Evolutionary conservation across 352 stramenopile genomes (phyloP), one percentile per base, ranked within the genome.

Genomic region (Discostella stelligera): DNA sequence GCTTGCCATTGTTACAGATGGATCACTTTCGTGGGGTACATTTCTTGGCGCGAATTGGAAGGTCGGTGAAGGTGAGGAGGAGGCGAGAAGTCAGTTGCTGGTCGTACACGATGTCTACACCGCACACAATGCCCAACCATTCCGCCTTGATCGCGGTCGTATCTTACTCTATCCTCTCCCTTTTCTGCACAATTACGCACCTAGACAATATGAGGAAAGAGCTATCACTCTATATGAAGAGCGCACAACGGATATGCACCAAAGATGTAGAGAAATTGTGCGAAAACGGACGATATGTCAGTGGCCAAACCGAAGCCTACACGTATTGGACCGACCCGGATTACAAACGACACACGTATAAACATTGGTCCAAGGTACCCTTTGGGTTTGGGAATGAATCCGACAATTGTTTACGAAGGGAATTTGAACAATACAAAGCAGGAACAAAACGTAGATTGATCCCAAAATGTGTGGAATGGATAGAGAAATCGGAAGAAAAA

Each of bases 401-500:
- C 14, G 71, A 78, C 59, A 27, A 60, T 6, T 78, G 71, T 62
- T 59, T 79, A 49, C 61, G 60, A 18, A 11, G 50, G 32, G 62
- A 79, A 61, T 62, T 62, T 56, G 37, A 46, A 14, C 23, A 66
- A 41, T 73, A 73, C 49, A 20, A 71, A 32, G 49, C 50, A 49
- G 62, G 44, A 62, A 59, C 14, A 18, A 66, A 52, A 3, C 64
- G 64, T 14, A 11, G 62, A 68, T 53, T 79, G 63, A 70, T 53
- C 48, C 37, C 71, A 10, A 72, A 79, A 55, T 79, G 71, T 58
- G 55, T 63, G 1, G 62, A 79, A 30, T 79, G 71, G 71, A 66
- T 79, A 9, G 27, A 56, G 55, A 79, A 72, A 53, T 61, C 71
- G 11, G 32, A 79, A 46, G 41, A 21, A 53, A 37, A 63, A 39